Evolutionary conservation across 805 yeast genomes (phyloP), one percentile per base, ranked within the genome.

Genomic region (Teunomyces barrocoloradensis): DNA sequence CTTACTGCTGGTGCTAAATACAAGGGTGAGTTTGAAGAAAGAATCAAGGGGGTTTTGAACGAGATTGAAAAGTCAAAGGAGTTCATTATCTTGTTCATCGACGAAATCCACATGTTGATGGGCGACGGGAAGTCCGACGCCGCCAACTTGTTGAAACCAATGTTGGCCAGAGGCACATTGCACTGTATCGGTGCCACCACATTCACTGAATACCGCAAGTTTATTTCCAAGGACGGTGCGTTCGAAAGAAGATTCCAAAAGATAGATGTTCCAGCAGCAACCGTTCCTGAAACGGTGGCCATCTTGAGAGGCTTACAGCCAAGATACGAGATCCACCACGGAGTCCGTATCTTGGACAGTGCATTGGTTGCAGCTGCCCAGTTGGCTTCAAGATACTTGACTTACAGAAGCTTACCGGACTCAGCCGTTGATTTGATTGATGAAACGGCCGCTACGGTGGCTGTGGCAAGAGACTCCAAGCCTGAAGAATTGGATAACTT

Each of bases 151-250:
- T 81, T 94, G 66, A 94, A 94, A 73, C 99, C 99, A 33, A 95
- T 95, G 79, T 80, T 94, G 54, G 97, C 99, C 2, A 84, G 99
- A 71, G 98, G 99, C 58, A 79, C 87, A 44, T 81, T 94, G 62
- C 97, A 94, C 69, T 96, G 97, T 69, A 91, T 91, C 63, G 99
- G 99, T 74, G 99, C 99, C 23, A 94, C 99, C 23, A 94, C 99
- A 1, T 85, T 89, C 58, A 86, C 86, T 48, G 99, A 94, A 73
- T 94, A 94, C 76, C 81, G 98, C 63, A 85, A 90, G 62, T 83
- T 86, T 63, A 84, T 94, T 51, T 90, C 94, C 64, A 92, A 92
- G 68, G 99, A 94, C 69, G 99, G 97, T 67, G 99, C 99, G 1
- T 92, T 94, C 66, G 99, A 92, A 70, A 87, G 99, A 78, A 83